Conservation (phyloP, 2,329 filamentous ascomycete species). For the Colletotrichum camelliae region DNA sequence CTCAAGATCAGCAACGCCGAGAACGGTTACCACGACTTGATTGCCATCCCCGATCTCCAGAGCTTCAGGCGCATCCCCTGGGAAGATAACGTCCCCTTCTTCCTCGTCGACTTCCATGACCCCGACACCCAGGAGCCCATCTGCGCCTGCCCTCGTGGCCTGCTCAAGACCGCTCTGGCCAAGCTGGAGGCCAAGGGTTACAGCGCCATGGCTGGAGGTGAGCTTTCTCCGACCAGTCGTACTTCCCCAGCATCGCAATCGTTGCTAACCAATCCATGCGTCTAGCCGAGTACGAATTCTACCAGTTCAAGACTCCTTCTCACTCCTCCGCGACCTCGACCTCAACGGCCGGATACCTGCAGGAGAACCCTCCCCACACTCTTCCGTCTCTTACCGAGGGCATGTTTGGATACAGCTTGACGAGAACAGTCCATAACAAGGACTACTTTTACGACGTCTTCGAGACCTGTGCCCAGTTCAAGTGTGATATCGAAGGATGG, state of each 20-base stretch:
- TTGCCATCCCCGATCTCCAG: slow-evolving; percentile 79
- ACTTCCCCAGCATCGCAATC: too few relatives aligned
- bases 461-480: slow-evolving; percentile 78
- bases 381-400: slow-evolving; percentile 85
- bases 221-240: slow-evolving; percentile 31
- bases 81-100: slow-evolving; percentile 87
- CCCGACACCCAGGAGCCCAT: slow-evolving; percentile 76
- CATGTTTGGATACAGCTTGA: slow-evolving; percentile 95
- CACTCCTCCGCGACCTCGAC: slow-evolving; percentile 58
- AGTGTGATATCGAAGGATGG: slow-evolving; percentile 89
- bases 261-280: not conserved
- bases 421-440: slow-evolving; percentile 85
- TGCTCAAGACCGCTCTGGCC: slow-evolving; percentile 71
- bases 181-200: slow-evolving; percentile 74
- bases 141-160: slow-evolving; percentile 78
- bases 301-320: slow-evolving; percentile 78
- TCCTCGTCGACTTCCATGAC: slow-evolving; percentile 83
- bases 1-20: slow-evolving; percentile 87
- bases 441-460: slow-evolving; percentile 92
- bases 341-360: slow-evolving; percentile 76
- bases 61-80: slow-evolving; percentile 87
- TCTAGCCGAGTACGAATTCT: slow-evolving; percentile 95
- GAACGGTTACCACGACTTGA: slow-evolving; percentile 86
- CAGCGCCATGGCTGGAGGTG: slow-evolving; percentile 89
- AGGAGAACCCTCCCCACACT: slow-evolving; percentile 73